Evolutionary conservation across 2,329 filamentous ascomycete species (phyloP).

Genomic region (Exophiala bonariae): DNA sequence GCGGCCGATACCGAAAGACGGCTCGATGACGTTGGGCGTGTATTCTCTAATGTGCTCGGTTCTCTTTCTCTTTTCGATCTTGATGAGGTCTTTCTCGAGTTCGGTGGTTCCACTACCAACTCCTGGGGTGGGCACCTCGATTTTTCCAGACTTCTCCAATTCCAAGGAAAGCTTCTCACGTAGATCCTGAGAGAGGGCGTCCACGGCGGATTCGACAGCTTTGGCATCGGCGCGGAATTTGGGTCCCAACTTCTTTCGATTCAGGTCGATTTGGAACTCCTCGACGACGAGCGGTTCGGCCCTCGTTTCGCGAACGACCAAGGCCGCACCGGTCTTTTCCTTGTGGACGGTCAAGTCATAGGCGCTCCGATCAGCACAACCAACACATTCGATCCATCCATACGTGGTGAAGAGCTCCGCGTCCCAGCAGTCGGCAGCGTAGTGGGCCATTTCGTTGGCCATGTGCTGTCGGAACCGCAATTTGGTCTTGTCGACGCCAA

Average conservation of each 20-base stretch:
- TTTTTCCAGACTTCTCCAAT: slow-evolving; percentile 71
- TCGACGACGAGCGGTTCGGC: slow-evolving; percentile 76
- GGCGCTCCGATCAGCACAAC: slow-evolving; percentile 91
- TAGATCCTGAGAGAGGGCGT: slow-evolving; percentile 74
- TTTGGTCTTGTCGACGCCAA: slow-evolving; percentile 84
- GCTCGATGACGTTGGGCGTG: slow-evolving; percentile 94
- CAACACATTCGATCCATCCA: slow-evolving; percentile 98
- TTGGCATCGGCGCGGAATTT: slow-evolving; percentile 94
- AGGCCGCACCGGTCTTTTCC: slow-evolving; percentile 84
- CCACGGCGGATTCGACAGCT: slow-evolving; percentile 75
- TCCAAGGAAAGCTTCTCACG: slow-evolving; percentile 76
- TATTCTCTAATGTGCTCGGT: slow-evolving; percentile 85
- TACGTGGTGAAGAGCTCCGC: slow-evolving; percentile 88
- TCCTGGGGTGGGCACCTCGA: slow-evolving; percentile 71
- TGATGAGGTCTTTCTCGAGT: slow-evolving; percentile 75
- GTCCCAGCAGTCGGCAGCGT: slow-evolving; percentile 97
- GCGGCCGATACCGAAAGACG: slow-evolving; percentile 93
- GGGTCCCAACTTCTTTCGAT: slow-evolving; percentile 95
- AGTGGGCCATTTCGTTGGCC: slow-evolving; percentile 87
- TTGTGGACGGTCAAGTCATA: slow-evolving; percentile 92
- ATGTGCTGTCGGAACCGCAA: slow-evolving; percentile 97
- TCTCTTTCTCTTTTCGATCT: slow-evolving; percentile 79
- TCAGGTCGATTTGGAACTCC: slow-evolving; percentile 82
- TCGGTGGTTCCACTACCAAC: slow-evolving; percentile 72
- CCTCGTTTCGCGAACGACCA: slow-evolving; percentile 80